A percentile compares a stretch with the other conserved stretches of the same genome.
Evolutionary conservation across 1,139 yeast genomes (phyloP).

Genomic region (Geotrichum europaeum): DNA sequence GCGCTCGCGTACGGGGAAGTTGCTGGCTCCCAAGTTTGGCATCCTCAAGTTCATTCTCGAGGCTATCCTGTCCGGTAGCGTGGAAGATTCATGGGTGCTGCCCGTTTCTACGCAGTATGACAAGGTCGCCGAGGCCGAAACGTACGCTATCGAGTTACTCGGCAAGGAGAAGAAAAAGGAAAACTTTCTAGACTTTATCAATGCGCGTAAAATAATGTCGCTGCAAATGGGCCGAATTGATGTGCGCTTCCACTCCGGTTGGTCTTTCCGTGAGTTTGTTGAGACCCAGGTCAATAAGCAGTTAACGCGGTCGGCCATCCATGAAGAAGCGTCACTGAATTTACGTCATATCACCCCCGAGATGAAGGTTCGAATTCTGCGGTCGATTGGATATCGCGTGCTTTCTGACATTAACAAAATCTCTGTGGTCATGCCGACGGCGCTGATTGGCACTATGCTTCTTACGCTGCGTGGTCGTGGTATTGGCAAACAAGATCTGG

Average conservation of each 20-base stretch:
- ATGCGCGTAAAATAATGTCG: conserved; percentile 34
- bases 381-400: conserved; percentile 39
- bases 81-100: conserved; percentile 45
- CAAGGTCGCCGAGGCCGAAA: conserved; percentile 60
- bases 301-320: conserved; percentile 11
- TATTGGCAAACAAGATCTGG: conserved; percentile 34
- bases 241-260: conserved; percentile 39
- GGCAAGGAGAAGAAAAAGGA: conserved; percentile 52
- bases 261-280: conserved; percentile 37
- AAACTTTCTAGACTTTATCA: conserved; percentile 34
- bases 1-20: conserved; percentile 60
- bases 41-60: conserved; percentile 51
- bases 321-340: not conserved
- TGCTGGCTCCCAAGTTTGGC: conserved; percentile 60
- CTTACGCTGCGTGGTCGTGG: conserved; percentile 39
- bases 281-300: conserved; percentile 31
- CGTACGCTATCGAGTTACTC: conserved; percentile 53
- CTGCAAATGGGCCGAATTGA: conserved; percentile 40
- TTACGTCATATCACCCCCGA: conserved; percentile 20
- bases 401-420: conserved; percentile 38
- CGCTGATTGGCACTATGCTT: conserved; percentile 39
- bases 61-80: conserved; percentile 41
- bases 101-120: conserved; percentile 62
- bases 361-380: conserved; percentile 29
- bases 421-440: conserved; percentile 43